Conservation (phyloP, 2,329 filamentous ascomycete genomes). For the Pseudocercospora fuligena region DNA sequence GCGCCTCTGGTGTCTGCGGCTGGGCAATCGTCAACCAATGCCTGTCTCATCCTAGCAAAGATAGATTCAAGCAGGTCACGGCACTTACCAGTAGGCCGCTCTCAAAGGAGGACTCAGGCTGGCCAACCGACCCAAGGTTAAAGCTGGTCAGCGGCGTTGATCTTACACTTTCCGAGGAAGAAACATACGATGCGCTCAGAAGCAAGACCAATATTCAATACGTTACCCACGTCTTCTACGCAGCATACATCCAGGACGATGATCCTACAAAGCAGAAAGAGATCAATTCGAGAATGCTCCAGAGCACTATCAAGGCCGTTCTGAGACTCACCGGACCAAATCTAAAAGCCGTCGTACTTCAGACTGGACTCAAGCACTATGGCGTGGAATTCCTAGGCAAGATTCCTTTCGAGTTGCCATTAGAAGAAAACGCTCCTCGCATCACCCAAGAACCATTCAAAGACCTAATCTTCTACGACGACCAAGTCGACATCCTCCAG, state of each 20-base stretch:
- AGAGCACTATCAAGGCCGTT: constrained; percentile 17
- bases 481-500: constrained; percentile 42
- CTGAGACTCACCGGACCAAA: constrained; percentile 30
- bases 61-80: constrained; percentile 50
- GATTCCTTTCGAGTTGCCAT: constrained; percentile 42
- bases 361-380: constrained; percentile 45
- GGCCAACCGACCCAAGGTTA: constrained; percentile 47
- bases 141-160: constrained; percentile 13
- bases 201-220: neutral
- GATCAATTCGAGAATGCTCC: constrained; percentile 17
- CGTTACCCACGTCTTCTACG: constrained; percentile 52
- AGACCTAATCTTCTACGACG: constrained; percentile 45
- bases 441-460: constrained; percentile 24
- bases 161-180: constrained; percentile 10
- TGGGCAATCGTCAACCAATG: constrained; percentile 56
- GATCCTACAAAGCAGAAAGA: constrained; percentile 14
- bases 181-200: neutral
- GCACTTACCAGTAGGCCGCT: constrained; percentile 55
- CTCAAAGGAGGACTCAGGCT: constrained; percentile 39
- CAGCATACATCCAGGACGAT: constrained; percentile 20
- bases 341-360: constrained; percentile 46
- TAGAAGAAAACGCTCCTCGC: constrained; percentile 39
- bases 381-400: constrained; percentile 50
- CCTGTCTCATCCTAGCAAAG: constrained; percentile 50
- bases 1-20: constrained; percentile 54